A percentile compares a stretch with the other conserved stretches of the same genome.
Conservation (phyloP, 2,329 filamentous ascomycete genomes). For the Colletotrichum sublineola region DNA sequence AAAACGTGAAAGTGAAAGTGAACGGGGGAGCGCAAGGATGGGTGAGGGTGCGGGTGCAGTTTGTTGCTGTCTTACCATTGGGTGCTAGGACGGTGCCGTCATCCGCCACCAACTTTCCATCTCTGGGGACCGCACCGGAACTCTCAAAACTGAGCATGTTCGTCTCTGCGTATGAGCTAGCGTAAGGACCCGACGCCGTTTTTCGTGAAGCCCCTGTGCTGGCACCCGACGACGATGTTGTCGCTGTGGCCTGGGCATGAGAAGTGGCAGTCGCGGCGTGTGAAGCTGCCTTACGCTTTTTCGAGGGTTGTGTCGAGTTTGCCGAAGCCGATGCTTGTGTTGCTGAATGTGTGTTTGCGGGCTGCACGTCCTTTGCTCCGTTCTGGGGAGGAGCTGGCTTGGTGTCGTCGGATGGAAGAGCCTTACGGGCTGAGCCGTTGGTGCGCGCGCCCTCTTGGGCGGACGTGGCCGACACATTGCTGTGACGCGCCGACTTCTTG, state of each 20-base stretch:
- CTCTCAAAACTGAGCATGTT: slow-evolving; percentile 93
- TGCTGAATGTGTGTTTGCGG: slow-evolving; percentile 43
- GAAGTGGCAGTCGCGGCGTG: slow-evolving; percentile 38
- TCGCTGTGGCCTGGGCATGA: slow-evolving; percentile 42
- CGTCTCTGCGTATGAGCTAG: slow-evolving; percentile 69
- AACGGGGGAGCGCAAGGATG: background rate
- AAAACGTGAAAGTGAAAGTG: background rate
- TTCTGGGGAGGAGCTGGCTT: slow-evolving; percentile 53
- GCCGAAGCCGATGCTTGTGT: slow-evolving; percentile 64
- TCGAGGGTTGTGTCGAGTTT: slow-evolving; percentile 66
- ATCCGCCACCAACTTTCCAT: slow-evolving; percentile 87
- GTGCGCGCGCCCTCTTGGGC: slow-evolving; percentile 51
- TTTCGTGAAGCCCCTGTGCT: slow-evolving; percentile 52
- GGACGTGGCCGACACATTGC: slow-evolving; percentile 55
- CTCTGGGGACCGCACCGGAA: slow-evolving; percentile 75
- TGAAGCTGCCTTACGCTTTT: slow-evolving; percentile 85
- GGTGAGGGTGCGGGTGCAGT: slow-evolving; percentile 42
- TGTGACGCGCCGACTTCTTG: slow-evolving; percentile 69
- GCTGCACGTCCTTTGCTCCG: slow-evolving; percentile 54
- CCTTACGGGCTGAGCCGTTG: slow-evolving; percentile 57
- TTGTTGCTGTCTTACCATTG: slow-evolving; percentile 77
- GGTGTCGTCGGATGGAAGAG: slow-evolving; percentile 54
- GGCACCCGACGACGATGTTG: slow-evolving; percentile 47
- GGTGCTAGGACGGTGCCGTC: slow-evolving; percentile 86
- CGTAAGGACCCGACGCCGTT: slow-evolving; percentile 51